Evolutionary conservation across 306 rosid genomes (phyloP).

Genomic region (Cucumis melo): DNA sequence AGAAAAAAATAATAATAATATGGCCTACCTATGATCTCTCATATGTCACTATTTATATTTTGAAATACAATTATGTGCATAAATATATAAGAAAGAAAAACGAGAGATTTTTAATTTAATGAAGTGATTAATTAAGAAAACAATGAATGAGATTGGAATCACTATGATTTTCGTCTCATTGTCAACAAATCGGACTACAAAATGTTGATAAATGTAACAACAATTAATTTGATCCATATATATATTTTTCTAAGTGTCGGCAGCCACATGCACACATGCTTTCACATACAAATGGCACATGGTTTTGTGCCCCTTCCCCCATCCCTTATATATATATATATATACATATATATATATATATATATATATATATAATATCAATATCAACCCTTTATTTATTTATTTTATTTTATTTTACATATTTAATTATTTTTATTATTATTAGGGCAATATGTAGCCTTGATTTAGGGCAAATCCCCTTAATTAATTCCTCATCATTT

Average conservation of each 20-base stretch:
- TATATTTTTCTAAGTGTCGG: neutral
- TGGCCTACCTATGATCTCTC: neutral
- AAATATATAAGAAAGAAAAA: too few relatives aligned
- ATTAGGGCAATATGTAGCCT: neutral
- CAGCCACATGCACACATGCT: neutral
- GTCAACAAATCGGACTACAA: neutral
- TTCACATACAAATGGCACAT: neutral
- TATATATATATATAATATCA: neutral
- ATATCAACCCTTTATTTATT: neutral
- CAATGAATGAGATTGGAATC: neutral
- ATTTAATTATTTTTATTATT: neutral
- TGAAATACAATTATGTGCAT: too few relatives aligned
- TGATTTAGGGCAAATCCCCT: neutral
- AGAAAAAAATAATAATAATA: too few relatives aligned
- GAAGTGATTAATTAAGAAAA: neutral
- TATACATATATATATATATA: neutral
- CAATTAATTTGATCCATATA: neutral
- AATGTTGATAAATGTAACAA: neutral
- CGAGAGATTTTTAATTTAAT: too few relatives aligned
- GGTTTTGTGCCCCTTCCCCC: neutral
- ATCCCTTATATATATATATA: neutral
- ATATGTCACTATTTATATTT: too few relatives aligned
- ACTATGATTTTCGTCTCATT: constrained; percentile 1
- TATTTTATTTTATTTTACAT: too few relatives aligned
- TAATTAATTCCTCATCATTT: neutral